phyloP scores from a whole-genome alignment of 768 basidiomycete species.

The Tricholoma flavovirens region DNA sequence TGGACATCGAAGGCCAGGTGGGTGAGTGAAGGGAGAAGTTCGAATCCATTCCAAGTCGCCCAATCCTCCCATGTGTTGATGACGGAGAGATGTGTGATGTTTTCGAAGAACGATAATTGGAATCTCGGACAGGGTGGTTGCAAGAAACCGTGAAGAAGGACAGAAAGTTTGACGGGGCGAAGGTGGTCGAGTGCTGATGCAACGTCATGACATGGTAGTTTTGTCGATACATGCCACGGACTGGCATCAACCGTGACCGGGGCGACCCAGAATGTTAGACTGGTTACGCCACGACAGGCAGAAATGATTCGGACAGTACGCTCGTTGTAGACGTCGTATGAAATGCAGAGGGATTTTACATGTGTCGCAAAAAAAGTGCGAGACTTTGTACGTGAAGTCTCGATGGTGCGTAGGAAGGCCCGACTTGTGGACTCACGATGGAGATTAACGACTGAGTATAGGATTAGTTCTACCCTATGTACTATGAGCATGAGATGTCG shows the following conservation, averaged over 20 bases:
- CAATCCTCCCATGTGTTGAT: slow-evolving; percentile 40
- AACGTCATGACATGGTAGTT: slow-evolving; percentile 11
- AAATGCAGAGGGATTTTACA: slow-evolving; percentile 33
- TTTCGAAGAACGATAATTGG: slow-evolving; percentile 26
- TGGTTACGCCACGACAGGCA: slow-evolving; percentile 28
- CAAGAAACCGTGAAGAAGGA: slow-evolving; percentile 23
- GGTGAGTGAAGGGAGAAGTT: slow-evolving; percentile 25
- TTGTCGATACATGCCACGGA: slow-evolving; percentile 8
- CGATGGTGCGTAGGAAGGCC: slow-evolving; percentile 33
- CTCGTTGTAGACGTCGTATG: slow-evolving; percentile 27
- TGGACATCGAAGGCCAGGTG: slow-evolving; percentile 34
- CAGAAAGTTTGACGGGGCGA: slow-evolving; percentile 26
- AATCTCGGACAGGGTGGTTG: slow-evolving; percentile 19
- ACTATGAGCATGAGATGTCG: neutral
- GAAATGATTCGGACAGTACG: slow-evolving; percentile 26
- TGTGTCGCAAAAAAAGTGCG: slow-evolving; percentile 28
- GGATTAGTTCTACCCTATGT: slow-evolving; percentile 29
- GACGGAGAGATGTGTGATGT: slow-evolving; percentile 33
- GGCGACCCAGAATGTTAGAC: slow-evolving; percentile 34
- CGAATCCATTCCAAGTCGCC: slow-evolving; percentile 30
- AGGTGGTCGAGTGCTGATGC: slow-evolving; percentile 18
- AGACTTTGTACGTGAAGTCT: slow-evolving; percentile 27
- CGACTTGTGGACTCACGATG: slow-evolving; percentile 26
- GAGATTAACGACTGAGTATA: slow-evolving; percentile 31
- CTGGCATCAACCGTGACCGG: slow-evolving; percentile 10